Conservation (phyloP, 345 rosid genomes). For the Brassica nigra region DNA sequence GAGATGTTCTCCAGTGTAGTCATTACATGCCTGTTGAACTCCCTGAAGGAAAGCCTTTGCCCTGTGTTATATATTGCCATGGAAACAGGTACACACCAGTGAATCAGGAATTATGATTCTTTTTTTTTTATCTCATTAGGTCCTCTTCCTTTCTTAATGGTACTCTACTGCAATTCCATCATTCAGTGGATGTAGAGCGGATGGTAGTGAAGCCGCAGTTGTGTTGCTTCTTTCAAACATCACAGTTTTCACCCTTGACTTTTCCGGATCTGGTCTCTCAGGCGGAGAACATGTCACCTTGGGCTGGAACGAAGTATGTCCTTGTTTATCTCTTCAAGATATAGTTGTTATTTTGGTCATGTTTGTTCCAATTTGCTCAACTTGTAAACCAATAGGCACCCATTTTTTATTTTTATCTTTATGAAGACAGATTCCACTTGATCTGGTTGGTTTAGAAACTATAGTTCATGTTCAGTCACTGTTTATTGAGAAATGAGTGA, state of each 20-base stretch:
- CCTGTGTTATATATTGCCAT: constrained; percentile 96
- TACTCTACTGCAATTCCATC: not conserved
- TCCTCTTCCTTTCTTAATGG: not conserved
- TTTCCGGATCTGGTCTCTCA: not conserved
- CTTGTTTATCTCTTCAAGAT: not conserved
- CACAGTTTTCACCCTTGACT: constrained; percentile 3
- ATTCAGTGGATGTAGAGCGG: constrained; percentile 6
- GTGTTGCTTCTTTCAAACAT: not conserved
- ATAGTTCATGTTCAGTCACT: constrained; percentile 18
- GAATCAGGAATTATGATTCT: not conserved
- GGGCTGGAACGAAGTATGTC: not conserved
- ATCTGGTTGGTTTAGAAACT: not conserved
- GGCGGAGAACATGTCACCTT: not conserved
- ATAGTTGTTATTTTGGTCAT: not conserved
- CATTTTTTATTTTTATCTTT: not conserved
- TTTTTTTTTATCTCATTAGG: too few relatives aligned
- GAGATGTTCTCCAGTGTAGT: constrained; percentile 81
- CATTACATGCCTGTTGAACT: constrained; percentile 77
- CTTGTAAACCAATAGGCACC: too few relatives aligned
- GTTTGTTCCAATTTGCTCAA: not conserved
- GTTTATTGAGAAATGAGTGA: not conserved
- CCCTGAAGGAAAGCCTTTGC: constrained; percentile 74
- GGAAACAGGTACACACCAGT: constrained; percentile 71
- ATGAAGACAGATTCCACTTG: not conserved
- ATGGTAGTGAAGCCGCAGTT: not conserved